Conservation (phyloP, 2,329 filamentous ascomycete genomes). For the Neofusicoccum umdonicola region DNA sequence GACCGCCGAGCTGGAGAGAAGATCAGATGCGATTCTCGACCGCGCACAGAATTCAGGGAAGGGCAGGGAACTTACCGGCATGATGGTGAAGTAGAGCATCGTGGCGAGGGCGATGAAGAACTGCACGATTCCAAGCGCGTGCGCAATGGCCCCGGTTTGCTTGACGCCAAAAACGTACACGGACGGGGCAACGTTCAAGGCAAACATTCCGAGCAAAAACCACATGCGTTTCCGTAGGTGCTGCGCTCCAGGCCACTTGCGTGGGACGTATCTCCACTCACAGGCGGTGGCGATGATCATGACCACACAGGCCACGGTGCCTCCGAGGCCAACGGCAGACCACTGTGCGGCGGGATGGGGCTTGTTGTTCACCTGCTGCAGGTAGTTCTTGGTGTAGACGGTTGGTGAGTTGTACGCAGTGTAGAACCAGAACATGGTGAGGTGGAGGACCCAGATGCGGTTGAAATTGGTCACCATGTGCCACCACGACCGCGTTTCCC, state of each 20-base stretch:
- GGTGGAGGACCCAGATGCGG: slow-evolving; percentile 97
- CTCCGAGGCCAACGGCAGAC: slow-evolving; percentile 86
- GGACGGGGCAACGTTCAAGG: slow-evolving; percentile 78
- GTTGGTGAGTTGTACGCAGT: slow-evolving; percentile 86
- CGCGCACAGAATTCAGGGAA: too few species aligned
- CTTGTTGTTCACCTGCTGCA: slow-evolving; percentile 79
- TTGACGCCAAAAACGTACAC: slow-evolving; percentile 79
- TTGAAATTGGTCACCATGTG: slow-evolving; percentile 98
- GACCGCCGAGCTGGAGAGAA: slow-evolving; percentile 26
- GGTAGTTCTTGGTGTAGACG: slow-evolving; percentile 74
- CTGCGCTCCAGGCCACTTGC: slow-evolving; percentile 91
- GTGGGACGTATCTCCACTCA: slow-evolving; percentile 94
- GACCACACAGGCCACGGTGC: slow-evolving; percentile 76
- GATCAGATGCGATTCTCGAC: too few species aligned
- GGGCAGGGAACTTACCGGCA: slow-evolving; percentile 20
- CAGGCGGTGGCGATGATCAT: slow-evolving; percentile 84
- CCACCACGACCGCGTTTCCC: slow-evolving; percentile 95
- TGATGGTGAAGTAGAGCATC: slow-evolving; percentile 50
- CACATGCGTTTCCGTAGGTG: slow-evolving; percentile 87
- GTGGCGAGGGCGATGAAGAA: slow-evolving; percentile 84
- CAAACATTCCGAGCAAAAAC: slow-evolving; percentile 76
- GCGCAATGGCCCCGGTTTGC: slow-evolving; percentile 57
- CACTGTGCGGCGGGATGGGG: slow-evolving; percentile 69
- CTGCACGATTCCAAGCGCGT: slow-evolving; percentile 82
- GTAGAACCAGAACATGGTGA: slow-evolving; percentile 93